These are phyloP conservation scores for Claviceps paspali DNA, from an alignment of 2,329 filamentous ascomycete genomes.

Conservation along the genomic window DNA sequence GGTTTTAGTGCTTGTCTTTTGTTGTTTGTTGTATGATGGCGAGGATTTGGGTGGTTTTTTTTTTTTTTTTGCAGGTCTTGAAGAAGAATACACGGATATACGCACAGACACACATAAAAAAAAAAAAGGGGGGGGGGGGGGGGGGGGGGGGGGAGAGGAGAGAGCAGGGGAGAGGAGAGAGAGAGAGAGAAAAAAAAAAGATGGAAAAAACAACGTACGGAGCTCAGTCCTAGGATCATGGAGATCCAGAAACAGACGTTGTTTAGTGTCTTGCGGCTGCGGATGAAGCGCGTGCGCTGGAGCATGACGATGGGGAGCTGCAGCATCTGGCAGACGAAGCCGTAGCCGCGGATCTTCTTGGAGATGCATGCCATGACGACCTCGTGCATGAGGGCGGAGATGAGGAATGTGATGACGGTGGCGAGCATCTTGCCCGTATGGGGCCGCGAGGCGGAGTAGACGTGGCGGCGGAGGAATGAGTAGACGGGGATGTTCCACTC, in stretches of 20 bases:
- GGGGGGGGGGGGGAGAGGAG: too few relatives aligned
- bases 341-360: conserved; percentile 89
- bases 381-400: conserved; percentile 81
- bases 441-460: conserved; percentile 70
- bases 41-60: too few relatives aligned
- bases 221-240: conserved; percentile 72
- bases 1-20: too few relatives aligned
- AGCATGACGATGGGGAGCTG: conserved; percentile 91
- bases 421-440: conserved; percentile 63
- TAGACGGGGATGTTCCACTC: conserved; percentile 99
- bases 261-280: conserved; percentile 62
- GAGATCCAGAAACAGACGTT: conserved; percentile 84
- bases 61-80: too few relatives aligned
- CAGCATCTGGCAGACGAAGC: conserved; percentile 88
- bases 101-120: background rate
- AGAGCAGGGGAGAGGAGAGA: too few relatives aligned
- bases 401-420: conserved; percentile 80
- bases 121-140: background rate
- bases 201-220: conserved; percentile 38
- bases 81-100: too few relatives aligned
- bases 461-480: conserved; percentile 85
- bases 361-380: conserved; percentile 97
- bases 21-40: too few relatives aligned
- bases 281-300: conserved; percentile 65
- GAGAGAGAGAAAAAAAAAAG: background rate